phyloP scores from a whole-genome alignment of 1,284 basidiomycete genomes.

The Microbotryum lychnidis-dioicae region DNA sequence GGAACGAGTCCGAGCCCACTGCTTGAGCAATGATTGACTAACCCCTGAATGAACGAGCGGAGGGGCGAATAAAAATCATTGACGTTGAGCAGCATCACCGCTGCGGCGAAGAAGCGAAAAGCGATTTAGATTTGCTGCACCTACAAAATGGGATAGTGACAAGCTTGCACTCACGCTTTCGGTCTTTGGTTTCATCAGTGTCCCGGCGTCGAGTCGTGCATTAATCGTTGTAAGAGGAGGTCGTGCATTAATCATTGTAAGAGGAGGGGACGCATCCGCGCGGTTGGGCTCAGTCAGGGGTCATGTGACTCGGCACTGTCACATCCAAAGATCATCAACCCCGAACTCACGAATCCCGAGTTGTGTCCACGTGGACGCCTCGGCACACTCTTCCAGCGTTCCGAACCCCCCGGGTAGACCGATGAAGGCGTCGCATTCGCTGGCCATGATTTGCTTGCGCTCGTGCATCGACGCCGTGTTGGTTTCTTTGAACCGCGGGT shows the following conservation, averaged over 20 bases:
- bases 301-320: background rate
- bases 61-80: conserved; percentile 36
- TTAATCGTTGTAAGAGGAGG: too few relatives aligned
- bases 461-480: conserved; percentile 38
- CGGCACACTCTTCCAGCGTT: conserved; percentile 39
- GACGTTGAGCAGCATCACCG: conserved; percentile 39
- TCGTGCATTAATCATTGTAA: too few relatives aligned
- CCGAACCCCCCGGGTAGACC: conserved; percentile 39
- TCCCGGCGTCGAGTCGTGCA: too few relatives aligned
- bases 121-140: background rate
- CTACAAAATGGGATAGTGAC: too few relatives aligned
- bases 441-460: conserved; percentile 36
- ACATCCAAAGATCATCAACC: background rate
- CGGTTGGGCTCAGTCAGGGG: background rate
- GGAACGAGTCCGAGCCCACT: background rate
- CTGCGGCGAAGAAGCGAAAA: background rate
- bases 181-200: too few relatives aligned
- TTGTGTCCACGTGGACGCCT: conserved; percentile 40
- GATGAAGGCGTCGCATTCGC: conserved; percentile 36
- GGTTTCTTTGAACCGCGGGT: conserved; percentile 30
- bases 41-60: conserved; percentile 33
- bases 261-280: too few relatives aligned
- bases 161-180: too few relatives aligned
- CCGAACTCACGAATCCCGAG: conserved; percentile 35
- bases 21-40: background rate